phyloP scores from a whole-genome alignment of 495 filamentous ascomycete genomes.

The Cercophora samala region DNA sequence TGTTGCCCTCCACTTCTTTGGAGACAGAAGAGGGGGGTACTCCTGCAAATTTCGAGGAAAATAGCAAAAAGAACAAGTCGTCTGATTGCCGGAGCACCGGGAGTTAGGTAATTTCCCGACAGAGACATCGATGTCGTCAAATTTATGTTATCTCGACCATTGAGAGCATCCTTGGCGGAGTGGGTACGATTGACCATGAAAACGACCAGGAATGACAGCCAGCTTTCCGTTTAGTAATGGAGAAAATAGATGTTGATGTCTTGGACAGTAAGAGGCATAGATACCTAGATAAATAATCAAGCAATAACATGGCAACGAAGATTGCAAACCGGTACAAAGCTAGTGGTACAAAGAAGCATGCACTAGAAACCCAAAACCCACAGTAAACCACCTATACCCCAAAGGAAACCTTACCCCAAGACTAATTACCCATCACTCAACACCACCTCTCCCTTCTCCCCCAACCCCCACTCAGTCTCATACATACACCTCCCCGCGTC shows the following conservation, averaged over 20 bases:
- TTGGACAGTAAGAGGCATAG: too few relatives aligned
- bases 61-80: too few relatives aligned
- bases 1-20: neutral
- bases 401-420: neutral
- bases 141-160: too few relatives aligned
- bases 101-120: too few relatives aligned
- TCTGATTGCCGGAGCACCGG: too few relatives aligned
- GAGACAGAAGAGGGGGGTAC: neutral
- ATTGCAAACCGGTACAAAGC: neutral
- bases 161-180: neutral
- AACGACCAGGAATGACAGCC: neutral
- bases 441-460: neutral
- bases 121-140: too few relatives aligned
- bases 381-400: too few relatives aligned
- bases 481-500: constrained; percentile 36
- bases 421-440: neutral
- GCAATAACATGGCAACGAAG: neutral
- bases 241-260: too few relatives aligned
- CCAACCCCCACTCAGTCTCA: constrained; percentile 12
- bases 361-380: neutral
- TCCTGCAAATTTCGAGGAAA: too few relatives aligned
- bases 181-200: neutral
- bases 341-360: neutral
- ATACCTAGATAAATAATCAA: neutral
- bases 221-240: too few relatives aligned